A percentile compares a stretch with the other conserved stretches of the same genome.
Conservation (phyloP, 805 yeast species). For the Hanseniaspora mollemarum region DNA sequence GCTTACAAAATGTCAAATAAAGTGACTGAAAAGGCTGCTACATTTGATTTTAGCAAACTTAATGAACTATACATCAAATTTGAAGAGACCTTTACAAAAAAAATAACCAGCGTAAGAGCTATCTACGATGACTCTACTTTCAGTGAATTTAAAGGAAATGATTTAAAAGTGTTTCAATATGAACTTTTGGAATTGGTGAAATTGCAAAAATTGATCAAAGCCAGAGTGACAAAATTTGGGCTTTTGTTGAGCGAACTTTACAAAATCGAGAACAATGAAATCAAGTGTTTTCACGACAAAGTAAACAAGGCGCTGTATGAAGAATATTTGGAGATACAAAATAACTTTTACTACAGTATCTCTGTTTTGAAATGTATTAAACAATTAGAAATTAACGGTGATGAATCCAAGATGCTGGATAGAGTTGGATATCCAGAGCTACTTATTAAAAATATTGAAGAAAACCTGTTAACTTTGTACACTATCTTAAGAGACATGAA, state of each 20-base stretch:
- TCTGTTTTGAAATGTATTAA: slow-evolving; percentile 21
- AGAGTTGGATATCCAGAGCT: slow-evolving; percentile 44
- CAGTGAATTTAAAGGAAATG: neutral
- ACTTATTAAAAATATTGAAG: slow-evolving; percentile 40
- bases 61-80: neutral
- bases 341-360: slow-evolving; percentile 15
- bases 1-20: neutral
- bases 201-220: slow-evolving; percentile 47
- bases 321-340: slow-evolving; percentile 25
- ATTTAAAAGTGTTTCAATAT: slow-evolving; percentile 5
- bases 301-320: slow-evolving; percentile 18
- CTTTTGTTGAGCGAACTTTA: slow-evolving; percentile 19
- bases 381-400: slow-evolving; percentile 27
- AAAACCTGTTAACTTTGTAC: slow-evolving; percentile 14
- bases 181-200: slow-evolving; percentile 43
- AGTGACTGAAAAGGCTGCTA: neutral
- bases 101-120: neutral
- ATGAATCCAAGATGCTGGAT: slow-evolving; percentile 38
- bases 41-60: neutral
- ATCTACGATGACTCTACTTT: neutral
- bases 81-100: slow-evolving; percentile 3
- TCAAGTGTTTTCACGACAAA: neutral
- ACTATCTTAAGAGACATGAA: neutral
- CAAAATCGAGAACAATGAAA: neutral
- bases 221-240: slow-evolving; percentile 62